Base-by-base conservation (phyloP, 2,329 filamentous ascomycete genomes). In the Emergomyces orientalis region DNA sequence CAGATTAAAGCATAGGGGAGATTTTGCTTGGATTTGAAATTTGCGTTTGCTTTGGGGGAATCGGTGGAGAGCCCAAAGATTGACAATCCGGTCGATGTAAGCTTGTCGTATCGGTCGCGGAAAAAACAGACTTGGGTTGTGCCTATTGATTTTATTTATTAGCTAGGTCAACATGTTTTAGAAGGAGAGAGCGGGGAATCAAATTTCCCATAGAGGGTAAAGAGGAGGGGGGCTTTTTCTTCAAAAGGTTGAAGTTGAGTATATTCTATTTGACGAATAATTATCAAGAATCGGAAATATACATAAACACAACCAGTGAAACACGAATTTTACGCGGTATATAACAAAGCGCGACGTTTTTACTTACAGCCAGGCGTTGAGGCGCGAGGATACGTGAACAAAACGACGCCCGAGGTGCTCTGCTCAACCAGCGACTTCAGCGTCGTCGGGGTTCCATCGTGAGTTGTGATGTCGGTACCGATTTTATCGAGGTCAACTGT, bases 311-410 rank as follows among this genome's bases (percentile, higher is more conserved):
- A 37, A 1, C 34, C 34, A 1, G 9, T 37, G 34, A 37, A 37
- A 11, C 34, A 37, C 32, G 32, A 3, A 32, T 32, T 3, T 32
- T n/a, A n/a, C n/a, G n/a, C n/a, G n/a, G n/a, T n/a, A n/a, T n/a
- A n/a, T n/a, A 25, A 37, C 32, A 22, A 54, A 45, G 39, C 47
- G 55, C 41, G 34, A 43, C 56, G 27, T 22, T 22, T 55, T 22
- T 64, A 75, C 90, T 84, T 86, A 96, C 93, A 97, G 66, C 93
- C 93, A 45, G 91, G 90, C 27, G 94, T 99, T 34, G 89, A 94
- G 14, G 94, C 94, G 78, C 89, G 95, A 64, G 94, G 94, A 73
- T 97, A 97, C 39, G 92, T 97, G 76, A 99, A 97, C 37, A 97
- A 79, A 41, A 96, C 90, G 52, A 97, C 88, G 32, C 93, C 94